These are phyloP conservation scores for Chlamydomonas sphaeroides DNA, from an alignment of 139 green algal species.

Conservation along the genomic window DNA sequence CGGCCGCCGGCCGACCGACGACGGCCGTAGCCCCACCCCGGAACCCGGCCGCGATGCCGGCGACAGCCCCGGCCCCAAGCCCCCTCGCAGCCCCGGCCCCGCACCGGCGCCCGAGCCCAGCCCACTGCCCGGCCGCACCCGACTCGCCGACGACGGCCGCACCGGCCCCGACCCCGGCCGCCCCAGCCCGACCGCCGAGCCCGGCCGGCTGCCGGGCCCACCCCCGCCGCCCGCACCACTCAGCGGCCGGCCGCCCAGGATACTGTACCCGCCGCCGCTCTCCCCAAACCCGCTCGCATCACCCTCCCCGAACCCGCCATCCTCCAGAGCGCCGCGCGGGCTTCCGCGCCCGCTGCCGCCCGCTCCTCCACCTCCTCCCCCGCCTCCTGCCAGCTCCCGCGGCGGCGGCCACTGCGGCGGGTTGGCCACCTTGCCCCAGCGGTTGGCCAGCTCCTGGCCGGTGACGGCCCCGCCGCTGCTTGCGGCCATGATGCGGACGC, in stretches of 20 bases:
- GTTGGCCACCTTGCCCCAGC: conserved; percentile 31
- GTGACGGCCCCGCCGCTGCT: conserved; percentile 48
- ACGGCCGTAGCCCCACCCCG: background rate
- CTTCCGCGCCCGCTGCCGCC: too few species aligned
- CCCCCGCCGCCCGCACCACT: background rate
- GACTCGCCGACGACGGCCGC: background rate
- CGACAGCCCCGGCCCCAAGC: too few species aligned
- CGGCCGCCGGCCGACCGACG: background rate
- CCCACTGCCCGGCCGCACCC: background rate
- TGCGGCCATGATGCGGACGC: conserved; percentile 56
- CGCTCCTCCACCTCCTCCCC: too few species aligned
- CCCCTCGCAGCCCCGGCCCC: too few species aligned
- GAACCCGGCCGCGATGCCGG: background rate
- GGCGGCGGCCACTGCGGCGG: conserved; percentile 8
- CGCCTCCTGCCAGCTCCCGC: background rate
- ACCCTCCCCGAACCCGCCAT: too few species aligned
- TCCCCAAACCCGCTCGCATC: too few species aligned
- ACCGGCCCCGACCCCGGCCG: background rate
- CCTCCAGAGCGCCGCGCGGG: background rate
- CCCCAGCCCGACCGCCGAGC: too few species aligned
- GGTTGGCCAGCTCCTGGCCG: conserved; percentile 45
- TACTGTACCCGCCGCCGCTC: too few species aligned
- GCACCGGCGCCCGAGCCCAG: background rate
- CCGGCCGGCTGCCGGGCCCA: background rate
- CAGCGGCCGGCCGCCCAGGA: too few species aligned